Conservation (phyloP, 1,284 basidiomycete genomes). For the Rhodofomes roseus region DNA sequence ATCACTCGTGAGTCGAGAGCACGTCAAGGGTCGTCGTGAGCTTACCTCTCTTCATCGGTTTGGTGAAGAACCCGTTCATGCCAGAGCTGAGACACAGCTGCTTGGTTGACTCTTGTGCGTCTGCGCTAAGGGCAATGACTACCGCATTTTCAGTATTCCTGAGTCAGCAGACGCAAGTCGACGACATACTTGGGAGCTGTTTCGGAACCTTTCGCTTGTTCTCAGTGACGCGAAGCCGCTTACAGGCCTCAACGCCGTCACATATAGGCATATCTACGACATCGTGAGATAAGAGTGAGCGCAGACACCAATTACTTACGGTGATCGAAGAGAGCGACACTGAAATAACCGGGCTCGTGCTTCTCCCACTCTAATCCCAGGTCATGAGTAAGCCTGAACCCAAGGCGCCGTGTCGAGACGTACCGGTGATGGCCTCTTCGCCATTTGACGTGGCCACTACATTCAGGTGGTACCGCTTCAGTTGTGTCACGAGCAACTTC, state of each 20-base stretch:
- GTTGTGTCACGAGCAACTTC: constrained; percentile 59
- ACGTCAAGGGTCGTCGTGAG: constrained; percentile 4
- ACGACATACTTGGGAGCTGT: constrained; percentile 51
- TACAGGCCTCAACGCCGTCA: constrained; percentile 69
- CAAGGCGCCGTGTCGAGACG: constrained; percentile 7
- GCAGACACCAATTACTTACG: constrained; percentile 39
- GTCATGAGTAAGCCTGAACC: neutral
- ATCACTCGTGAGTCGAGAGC: constrained; percentile 2
- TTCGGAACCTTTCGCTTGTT: constrained; percentile 45
- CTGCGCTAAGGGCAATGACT: constrained; percentile 71
- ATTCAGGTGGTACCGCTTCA: constrained; percentile 54
- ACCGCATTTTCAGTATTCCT: neutral
- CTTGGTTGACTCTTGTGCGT: constrained; percentile 72
- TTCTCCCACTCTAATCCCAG: constrained; percentile 55
- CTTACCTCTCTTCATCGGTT: constrained; percentile 61
- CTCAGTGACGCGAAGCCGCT: constrained; percentile 57
- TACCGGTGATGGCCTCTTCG: constrained; percentile 59
- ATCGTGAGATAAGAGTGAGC: neutral
- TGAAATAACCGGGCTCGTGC: constrained; percentile 64
- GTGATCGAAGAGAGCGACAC: constrained; percentile 67
- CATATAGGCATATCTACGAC: constrained; percentile 68
- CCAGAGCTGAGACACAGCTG: constrained; percentile 68
- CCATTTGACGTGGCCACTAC: constrained; percentile 63
- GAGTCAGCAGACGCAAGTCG: neutral
- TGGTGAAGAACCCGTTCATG: constrained; percentile 71